Evolutionary conservation across 1,284 basidiomycete genomes (phyloP).

Genomic region (Malassezia caprae): DNA sequence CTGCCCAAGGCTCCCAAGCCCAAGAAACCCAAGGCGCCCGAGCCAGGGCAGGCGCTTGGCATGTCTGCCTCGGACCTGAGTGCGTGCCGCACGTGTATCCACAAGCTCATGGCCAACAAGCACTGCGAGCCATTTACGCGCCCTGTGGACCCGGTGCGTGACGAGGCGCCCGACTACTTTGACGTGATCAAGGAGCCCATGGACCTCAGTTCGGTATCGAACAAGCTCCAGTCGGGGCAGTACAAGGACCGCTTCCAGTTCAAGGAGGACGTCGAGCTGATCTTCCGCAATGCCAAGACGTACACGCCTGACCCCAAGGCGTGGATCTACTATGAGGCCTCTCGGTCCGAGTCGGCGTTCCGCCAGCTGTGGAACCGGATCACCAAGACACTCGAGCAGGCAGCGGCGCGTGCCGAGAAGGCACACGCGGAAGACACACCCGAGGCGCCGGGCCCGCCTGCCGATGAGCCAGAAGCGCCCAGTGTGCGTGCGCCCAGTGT

Average conservation of each 20-base stretch:
- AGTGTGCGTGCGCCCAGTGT: constrained; percentile 15
- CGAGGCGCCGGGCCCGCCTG: neutral
- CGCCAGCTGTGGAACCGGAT: constrained; percentile 61
- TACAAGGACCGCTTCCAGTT: constrained; percentile 78
- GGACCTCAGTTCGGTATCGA: constrained; percentile 80
- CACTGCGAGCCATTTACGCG: constrained; percentile 65
- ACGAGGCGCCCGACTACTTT: constrained; percentile 57
- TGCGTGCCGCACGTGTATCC: constrained; percentile 67
- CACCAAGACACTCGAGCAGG: constrained; percentile 46
- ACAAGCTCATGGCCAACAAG: constrained; percentile 61
- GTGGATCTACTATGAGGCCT: constrained; percentile 66
- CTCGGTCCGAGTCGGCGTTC: constrained; percentile 69
- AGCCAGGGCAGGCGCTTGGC: constrained; percentile 59
- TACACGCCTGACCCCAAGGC: constrained; percentile 66
- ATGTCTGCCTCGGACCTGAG: constrained; percentile 71
- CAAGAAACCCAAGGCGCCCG: constrained; percentile 45
- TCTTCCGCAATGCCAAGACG: constrained; percentile 74
- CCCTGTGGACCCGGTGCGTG: constrained; percentile 60
- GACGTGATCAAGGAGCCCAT: constrained; percentile 83
- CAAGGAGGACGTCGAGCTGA: constrained; percentile 73
- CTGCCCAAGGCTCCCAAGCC: constrained; percentile 31
- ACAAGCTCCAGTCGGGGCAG: constrained; percentile 70
- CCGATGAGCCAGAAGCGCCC: neutral
- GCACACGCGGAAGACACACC: constrained; percentile 17
- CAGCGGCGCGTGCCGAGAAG: constrained; percentile 26